Evolutionary conservation across 352 stramenopile genomes (phyloP).

Genomic region (Phytopythium vexans): DNA sequence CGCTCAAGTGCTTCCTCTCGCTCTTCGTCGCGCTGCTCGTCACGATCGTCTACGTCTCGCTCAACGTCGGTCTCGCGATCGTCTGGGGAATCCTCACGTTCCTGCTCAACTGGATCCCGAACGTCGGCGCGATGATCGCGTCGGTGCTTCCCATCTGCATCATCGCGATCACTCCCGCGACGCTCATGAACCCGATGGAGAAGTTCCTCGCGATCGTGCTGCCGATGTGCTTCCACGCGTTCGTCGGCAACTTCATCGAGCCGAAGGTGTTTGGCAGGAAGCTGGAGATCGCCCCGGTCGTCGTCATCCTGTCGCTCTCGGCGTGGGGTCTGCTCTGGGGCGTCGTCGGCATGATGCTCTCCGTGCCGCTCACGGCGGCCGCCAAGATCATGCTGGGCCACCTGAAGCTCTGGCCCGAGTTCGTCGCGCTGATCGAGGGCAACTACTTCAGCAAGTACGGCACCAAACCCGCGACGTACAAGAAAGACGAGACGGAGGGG

Average conservation of each 20-base stretch:
- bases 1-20: constrained; percentile 86
- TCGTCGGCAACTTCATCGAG: constrained; percentile 88
- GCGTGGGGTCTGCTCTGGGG: constrained; percentile 85
- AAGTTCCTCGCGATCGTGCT: constrained; percentile 85
- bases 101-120: constrained; percentile 88
- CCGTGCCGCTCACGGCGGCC: constrained; percentile 77
- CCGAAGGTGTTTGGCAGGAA: constrained; percentile 85
- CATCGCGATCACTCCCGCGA: constrained; percentile 79
- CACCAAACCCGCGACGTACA: constrained; percentile 56
- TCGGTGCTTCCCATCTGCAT: constrained; percentile 81
- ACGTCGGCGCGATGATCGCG: constrained; percentile 87
- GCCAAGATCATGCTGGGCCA: constrained; percentile 89
- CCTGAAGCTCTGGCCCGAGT: constrained; percentile 82
- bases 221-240: constrained; percentile 88
- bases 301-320: constrained; percentile 87
- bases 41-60: constrained; percentile 87
- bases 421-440: constrained; percentile 83
- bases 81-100: constrained; percentile 89
- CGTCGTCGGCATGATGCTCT: constrained; percentile 89
- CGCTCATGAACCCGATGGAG: constrained; percentile 88
- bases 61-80: constrained; percentile 84
- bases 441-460: constrained; percentile 83
- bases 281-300: constrained; percentile 84
- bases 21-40: constrained; percentile 86
- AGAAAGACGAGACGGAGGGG: constrained; percentile 76